These are phyloP conservation scores for Purpureocillium takamizusanense DNA, from an alignment of 2,329 filamentous ascomycete genomes.

Conservation along the genomic window DNA sequence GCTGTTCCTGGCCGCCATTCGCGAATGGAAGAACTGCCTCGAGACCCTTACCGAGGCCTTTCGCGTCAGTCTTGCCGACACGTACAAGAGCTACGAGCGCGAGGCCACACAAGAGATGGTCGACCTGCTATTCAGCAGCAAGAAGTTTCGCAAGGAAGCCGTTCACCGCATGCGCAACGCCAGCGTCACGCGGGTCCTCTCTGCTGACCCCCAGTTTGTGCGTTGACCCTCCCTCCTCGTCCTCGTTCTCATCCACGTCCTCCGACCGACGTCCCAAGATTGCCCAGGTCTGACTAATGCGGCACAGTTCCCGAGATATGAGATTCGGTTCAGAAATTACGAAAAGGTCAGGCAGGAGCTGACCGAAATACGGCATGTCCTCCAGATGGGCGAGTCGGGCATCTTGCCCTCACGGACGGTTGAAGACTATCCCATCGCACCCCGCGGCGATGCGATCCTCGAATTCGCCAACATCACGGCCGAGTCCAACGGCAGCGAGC, in stretches of 20 bases:
- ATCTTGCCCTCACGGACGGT: conserved; percentile 28
- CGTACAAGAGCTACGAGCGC: conserved; percentile 35
- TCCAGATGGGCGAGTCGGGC: conserved; percentile 30
- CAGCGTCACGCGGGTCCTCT: conserved; percentile 32
- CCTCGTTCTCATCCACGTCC: background rate
- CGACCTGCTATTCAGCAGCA: conserved; percentile 32
- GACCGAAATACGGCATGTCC: conserved; percentile 26
- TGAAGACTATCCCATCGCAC: conserved; percentile 32
- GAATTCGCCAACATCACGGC: conserved; percentile 37
- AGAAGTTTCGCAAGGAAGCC: conserved; percentile 29
- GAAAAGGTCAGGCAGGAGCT: conserved; percentile 34
- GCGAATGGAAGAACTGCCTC: conserved; percentile 35
- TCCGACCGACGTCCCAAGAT: conserved; percentile 6
- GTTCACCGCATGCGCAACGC: conserved; percentile 37
- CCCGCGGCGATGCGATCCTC: conserved; percentile 38
- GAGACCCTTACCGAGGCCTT: conserved; percentile 32
- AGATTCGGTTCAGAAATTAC: conserved; percentile 37
- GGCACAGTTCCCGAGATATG: conserved; percentile 31
- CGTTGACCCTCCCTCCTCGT: conserved; percentile 5
- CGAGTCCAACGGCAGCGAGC: conserved; percentile 20
- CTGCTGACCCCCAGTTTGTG: conserved; percentile 34
- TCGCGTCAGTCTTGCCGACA: conserved; percentile 29
- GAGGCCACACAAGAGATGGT: conserved; percentile 32
- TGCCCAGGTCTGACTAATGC: too few relatives aligned
- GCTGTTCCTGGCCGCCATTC: conserved; percentile 27